Evolutionary conservation across 345 rosid species (phyloP).

Genomic region (Ceriops zippeliana): DNA sequence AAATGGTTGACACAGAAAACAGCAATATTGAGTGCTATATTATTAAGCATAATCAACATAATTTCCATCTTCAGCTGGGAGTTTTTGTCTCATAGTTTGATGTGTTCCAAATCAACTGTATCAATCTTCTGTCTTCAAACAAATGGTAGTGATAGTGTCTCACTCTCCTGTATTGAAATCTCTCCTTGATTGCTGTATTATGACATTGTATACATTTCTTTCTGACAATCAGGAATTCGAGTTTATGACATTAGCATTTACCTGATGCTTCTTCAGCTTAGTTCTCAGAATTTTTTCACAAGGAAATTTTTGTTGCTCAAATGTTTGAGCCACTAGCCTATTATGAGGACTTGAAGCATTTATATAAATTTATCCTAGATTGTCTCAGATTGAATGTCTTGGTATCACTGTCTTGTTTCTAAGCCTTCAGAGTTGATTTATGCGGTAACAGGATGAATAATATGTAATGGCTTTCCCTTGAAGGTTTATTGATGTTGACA

Average conservation of each 20-base stretch:
- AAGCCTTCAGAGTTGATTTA: not conserved
- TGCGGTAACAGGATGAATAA: slow-evolving; percentile 3
- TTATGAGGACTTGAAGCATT: too few species aligned
- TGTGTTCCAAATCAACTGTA: not conserved
- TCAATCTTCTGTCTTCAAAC: not conserved
- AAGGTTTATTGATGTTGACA: slow-evolving; percentile 80
- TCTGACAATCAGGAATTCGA: too few species aligned
- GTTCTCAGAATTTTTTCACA: too few species aligned
- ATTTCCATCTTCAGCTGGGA: not conserved
- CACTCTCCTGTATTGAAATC: too few species aligned
- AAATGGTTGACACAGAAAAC: too few species aligned
- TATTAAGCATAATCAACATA: not conserved
- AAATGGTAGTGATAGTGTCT: not conserved
- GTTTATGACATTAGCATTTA: too few species aligned
- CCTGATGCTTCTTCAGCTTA: too few species aligned
- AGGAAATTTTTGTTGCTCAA: too few species aligned
- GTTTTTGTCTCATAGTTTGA: slow-evolving; percentile 1
- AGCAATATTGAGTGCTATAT: not conserved
- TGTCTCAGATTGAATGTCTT: too few species aligned
- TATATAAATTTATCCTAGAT: too few species aligned
- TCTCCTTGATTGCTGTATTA: not conserved
- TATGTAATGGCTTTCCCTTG: slow-evolving; percentile 13
- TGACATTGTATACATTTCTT: not conserved
- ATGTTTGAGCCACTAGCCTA: too few species aligned
- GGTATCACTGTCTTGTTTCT: not conserved